Percentiles rank a stretch among this genome's conserved stretches.
Conservation (phyloP, 768 basidiomycete genomes). For the Hirschioporus abietinus region DNA sequence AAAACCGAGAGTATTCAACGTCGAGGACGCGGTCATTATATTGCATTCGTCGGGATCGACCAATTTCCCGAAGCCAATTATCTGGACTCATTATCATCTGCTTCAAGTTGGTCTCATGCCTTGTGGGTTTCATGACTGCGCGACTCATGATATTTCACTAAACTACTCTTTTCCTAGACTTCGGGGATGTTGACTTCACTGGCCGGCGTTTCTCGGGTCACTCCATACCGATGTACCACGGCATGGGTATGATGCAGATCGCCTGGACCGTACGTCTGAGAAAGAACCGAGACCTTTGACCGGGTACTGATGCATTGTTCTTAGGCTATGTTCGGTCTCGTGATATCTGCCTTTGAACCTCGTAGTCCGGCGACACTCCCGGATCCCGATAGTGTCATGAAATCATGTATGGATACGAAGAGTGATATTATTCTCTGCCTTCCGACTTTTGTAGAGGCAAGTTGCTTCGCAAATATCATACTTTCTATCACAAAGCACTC, state of each 20-base stretch:
- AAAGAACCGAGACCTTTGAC: not conserved
- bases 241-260: slow-evolving; percentile 10
- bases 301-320: not conserved
- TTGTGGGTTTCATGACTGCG: slow-evolving; percentile 11
- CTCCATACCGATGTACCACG: slow-evolving; percentile 19
- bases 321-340: slow-evolving; percentile 10
- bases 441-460: not conserved
- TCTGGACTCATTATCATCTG: slow-evolving; percentile 11
- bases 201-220: slow-evolving; percentile 16
- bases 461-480: not conserved
- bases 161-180: slow-evolving; percentile 7
- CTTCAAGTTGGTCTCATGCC: not conserved
- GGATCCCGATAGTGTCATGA: slow-evolving; percentile 16
- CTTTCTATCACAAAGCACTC: no score
- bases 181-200: slow-evolving; percentile 16
- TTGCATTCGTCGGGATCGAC: slow-evolving; percentile 21
- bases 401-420: not conserved
- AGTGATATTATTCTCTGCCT: not conserved
- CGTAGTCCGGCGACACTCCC: slow-evolving; percentile 16
- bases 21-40: slow-evolving; percentile 14
- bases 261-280: slow-evolving; percentile 6
- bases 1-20: slow-evolving; percentile 4
- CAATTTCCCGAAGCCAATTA: slow-evolving; percentile 24
- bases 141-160: slow-evolving; percentile 11
- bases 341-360: slow-evolving; percentile 19